phyloP scores from a whole-genome alignment of 345 rosid species.

The Fremontodendron californicum region DNA sequence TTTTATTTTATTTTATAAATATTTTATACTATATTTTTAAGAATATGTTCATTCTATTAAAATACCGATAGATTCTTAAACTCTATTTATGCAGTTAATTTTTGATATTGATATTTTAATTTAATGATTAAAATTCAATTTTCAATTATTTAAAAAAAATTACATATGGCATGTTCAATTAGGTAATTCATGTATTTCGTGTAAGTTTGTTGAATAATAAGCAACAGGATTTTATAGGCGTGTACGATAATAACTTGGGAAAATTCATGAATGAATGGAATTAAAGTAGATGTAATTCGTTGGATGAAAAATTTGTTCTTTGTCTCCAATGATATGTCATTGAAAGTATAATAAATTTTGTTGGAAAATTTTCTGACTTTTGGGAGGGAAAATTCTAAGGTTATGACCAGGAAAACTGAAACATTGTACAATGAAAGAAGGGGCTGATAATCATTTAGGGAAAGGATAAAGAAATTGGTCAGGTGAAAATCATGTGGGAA shows the following conservation, averaged over 20 bases:
- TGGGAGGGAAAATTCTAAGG: neutral
- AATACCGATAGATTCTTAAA: too few species aligned
- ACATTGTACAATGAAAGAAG: neutral
- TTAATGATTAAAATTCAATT: too few species aligned
- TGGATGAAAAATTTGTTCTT: neutral
- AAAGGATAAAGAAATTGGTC: neutral
- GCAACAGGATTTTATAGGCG: neutral
- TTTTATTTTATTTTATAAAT: too few species aligned
- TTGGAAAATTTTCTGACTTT: too few species aligned
- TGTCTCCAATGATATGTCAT: neutral
- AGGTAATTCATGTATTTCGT: neutral
- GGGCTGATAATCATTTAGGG: neutral
- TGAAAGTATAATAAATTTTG: neutral
- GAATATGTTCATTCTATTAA: too few species aligned
- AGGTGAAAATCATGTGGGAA: neutral
- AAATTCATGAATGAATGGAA: neutral
- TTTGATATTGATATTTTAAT: too few species aligned
- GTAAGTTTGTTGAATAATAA: neutral
- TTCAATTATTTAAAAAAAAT: too few species aligned
- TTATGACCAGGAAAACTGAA: neutral
- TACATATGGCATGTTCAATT: neutral
- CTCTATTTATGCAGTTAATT: too few species aligned
- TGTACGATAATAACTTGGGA: too few species aligned
- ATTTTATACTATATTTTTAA: too few species aligned
- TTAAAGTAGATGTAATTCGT: too few species aligned